These are phyloP conservation scores for Bifiguratus adelaidae DNA, from an alignment of 192 early-diverging fungal genomes.

Conservation along the genomic window DNA sequence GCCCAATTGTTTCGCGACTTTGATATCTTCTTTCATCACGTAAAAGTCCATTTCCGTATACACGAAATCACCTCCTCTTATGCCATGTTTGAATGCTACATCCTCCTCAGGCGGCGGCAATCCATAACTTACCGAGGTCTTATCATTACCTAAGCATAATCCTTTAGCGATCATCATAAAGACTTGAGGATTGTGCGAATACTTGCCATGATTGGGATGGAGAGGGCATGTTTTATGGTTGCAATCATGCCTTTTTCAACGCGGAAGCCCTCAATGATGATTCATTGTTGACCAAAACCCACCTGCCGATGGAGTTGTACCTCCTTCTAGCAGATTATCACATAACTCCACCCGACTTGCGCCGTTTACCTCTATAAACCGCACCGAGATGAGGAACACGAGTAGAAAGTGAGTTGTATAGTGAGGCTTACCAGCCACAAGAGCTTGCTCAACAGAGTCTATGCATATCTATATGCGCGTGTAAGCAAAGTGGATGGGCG, in stretches of 20 bases:
- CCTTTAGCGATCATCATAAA: too few relatives aligned
- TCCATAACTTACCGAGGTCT: conserved; percentile 39
- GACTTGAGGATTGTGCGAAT: too few relatives aligned
- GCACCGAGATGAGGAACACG: not conserved
- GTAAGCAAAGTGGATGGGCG: too few relatives aligned
- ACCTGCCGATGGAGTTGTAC: conserved; percentile 50
- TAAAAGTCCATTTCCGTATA: conserved; percentile 34
- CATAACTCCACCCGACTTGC: conserved; percentile 52
- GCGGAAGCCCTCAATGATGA: not conserved
- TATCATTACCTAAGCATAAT: conserved; percentile 38
- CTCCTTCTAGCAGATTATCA: conserved; percentile 52
- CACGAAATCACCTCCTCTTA: conserved; percentile 59
- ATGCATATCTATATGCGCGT: conserved; percentile 1
- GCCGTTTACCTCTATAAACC: conserved; percentile 30
- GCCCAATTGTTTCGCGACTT: conserved; percentile 24
- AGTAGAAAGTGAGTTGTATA: not conserved
- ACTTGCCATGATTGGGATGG: conserved; percentile 42
- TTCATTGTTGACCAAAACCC: not conserved
- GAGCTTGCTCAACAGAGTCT: not conserved
- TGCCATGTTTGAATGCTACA: not conserved
- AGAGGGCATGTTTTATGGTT: conserved; percentile 14
- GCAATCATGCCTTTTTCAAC: conserved; percentile 22
- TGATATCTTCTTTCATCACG: conserved; percentile 31
- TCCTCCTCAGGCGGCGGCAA: not conserved
- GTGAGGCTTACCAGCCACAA: not conserved